phyloP scores from a whole-genome alignment of 2,329 filamentous ascomycete species.

The Aspergillus uvarum region DNA sequence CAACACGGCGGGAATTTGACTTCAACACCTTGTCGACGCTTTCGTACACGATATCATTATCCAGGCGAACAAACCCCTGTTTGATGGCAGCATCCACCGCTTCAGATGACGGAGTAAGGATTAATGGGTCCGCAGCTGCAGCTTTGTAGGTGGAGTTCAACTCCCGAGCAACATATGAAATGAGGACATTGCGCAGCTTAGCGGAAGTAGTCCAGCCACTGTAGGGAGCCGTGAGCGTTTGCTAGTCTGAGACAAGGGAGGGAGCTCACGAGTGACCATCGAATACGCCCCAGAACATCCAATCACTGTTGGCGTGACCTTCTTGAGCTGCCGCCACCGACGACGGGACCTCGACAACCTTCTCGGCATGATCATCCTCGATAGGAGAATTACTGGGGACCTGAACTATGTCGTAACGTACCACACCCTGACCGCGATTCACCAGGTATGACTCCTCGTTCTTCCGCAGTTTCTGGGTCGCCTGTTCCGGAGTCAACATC shows the following conservation, averaged over 20 bases:
- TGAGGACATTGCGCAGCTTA: slow-evolving; percentile 87
- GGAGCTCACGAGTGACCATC: slow-evolving; percentile 83
- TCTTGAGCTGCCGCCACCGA: slow-evolving; percentile 56
- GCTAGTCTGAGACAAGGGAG: neutral
- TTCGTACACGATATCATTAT: slow-evolving; percentile 91
- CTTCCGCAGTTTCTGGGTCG: slow-evolving; percentile 80
- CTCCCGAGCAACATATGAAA: slow-evolving; percentile 88
- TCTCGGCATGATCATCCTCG: slow-evolving; percentile 96
- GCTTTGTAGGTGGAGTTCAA: slow-evolving; percentile 89
- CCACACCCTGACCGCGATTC: slow-evolving; percentile 82
- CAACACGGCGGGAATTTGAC: slow-evolving; percentile 82
- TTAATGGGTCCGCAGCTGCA: slow-evolving; percentile 57
- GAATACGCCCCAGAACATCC: slow-evolving; percentile 99
- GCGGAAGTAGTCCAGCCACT: slow-evolving; percentile 98
- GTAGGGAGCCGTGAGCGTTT: slow-evolving; percentile 1
- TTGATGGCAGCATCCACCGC: slow-evolving; percentile 91
- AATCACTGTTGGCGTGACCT: slow-evolving; percentile 68
- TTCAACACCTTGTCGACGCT: slow-evolving; percentile 90
- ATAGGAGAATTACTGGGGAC: slow-evolving; percentile 96
- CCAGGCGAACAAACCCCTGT: slow-evolving; percentile 80
- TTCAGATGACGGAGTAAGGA: slow-evolving; percentile 69
- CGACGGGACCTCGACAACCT: slow-evolving; percentile 86
- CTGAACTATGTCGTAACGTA: slow-evolving; percentile 92
- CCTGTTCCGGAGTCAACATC: slow-evolving; percentile 95
- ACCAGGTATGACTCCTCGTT: slow-evolving; percentile 92